Evolutionary conservation across 306 rosid genomes (phyloP).

Genomic region (Hylodesmum podocarpum): DNA sequence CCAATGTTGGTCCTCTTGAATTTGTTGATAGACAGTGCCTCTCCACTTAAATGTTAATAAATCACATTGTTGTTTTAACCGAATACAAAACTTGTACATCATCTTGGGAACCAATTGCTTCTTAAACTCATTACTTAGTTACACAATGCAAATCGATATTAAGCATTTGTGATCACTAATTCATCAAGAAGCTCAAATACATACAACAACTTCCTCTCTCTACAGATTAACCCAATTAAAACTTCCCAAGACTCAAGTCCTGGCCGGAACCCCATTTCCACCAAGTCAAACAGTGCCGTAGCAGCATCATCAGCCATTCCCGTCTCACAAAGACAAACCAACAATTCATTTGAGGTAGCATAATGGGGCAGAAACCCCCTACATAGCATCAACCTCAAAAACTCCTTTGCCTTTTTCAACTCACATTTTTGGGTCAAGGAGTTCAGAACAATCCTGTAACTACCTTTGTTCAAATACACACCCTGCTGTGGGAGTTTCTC

Average conservation of each 20-base stretch:
- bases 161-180: constrained; percentile 33
- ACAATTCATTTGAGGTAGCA: constrained; percentile 77
- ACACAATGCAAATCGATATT: background rate
- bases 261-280: constrained; percentile 76
- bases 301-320: constrained; percentile 72
- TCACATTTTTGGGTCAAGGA: constrained; percentile 58
- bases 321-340: constrained; percentile 64
- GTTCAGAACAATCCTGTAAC: constrained; percentile 85
- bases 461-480: constrained; percentile 70
- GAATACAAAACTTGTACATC: background rate
- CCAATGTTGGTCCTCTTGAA: constrained; percentile 53
- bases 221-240: constrained; percentile 61
- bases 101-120: background rate
- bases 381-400: constrained; percentile 62
- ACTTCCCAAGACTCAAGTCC: constrained; percentile 64
- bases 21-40: background rate
- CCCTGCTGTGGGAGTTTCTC: constrained; percentile 74
- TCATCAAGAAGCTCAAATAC: constrained; percentile 77
- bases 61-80: background rate
- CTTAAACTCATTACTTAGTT: constrained; percentile 4
- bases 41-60: background rate
- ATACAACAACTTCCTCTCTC: constrained; percentile 60
- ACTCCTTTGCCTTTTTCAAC: constrained; percentile 52
- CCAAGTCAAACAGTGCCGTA: constrained; percentile 51
- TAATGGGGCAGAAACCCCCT: constrained; percentile 82